Evolutionary conservation across 169 alveolate genomes (phyloP).

Genomic region (Blepharisma undulans): DNA sequence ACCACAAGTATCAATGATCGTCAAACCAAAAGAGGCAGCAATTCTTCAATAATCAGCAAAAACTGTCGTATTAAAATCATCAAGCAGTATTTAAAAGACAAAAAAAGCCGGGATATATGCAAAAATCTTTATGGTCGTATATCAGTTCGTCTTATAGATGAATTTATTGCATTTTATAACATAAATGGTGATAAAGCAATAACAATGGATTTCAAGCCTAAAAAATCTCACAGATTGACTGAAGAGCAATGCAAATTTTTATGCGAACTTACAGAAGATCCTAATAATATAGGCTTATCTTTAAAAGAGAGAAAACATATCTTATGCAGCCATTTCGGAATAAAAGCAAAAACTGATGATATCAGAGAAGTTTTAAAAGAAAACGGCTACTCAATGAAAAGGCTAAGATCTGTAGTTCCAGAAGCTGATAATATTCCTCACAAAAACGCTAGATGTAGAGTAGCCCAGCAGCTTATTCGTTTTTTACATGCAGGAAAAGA

Average conservation of each 20-base stretch:
- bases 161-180: not conserved
- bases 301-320: not conserved
- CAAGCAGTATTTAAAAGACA: not conserved
- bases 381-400: not conserved
- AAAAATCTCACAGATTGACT: not conserved
- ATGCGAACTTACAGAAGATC: not conserved
- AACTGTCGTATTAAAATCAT: not conserved
- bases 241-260: not conserved
- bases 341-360: not conserved
- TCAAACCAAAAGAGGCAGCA: not conserved
- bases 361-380: not conserved
- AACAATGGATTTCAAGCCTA: not conserved
- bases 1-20: not conserved
- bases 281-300: not conserved
- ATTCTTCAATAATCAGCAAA: not conserved
- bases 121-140: not conserved
- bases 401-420: not conserved
- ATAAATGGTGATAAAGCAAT: not conserved
- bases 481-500: not conserved
- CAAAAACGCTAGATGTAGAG: slow-evolving; percentile 1
- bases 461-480: not conserved
- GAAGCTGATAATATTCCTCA: not conserved
- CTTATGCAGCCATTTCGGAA: not conserved
- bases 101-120: not conserved
- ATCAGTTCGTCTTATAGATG: not conserved